Conservation (phyloP, 2,329 filamentous ascomycete genomes). For the Achaetomium macrosporum region DNA sequence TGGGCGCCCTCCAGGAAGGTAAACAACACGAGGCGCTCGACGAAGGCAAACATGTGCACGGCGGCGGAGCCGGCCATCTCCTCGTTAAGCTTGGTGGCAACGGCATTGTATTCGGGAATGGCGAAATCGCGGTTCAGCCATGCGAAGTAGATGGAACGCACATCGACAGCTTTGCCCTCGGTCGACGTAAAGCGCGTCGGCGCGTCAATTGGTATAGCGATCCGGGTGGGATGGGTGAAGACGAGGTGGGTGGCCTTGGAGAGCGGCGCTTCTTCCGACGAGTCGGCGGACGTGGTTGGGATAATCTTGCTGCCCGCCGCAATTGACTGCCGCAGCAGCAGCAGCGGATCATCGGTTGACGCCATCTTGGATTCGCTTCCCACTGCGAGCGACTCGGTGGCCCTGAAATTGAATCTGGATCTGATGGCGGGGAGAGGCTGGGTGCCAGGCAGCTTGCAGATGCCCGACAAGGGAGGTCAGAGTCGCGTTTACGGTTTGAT, state of each 20-base stretch:
- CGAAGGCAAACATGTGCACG: slow-evolving; percentile 85
- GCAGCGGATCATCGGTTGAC: slow-evolving; percentile 65
- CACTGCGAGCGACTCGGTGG: neutral
- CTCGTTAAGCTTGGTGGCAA: slow-evolving; percentile 73
- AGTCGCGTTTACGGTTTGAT: no score
- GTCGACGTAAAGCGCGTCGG: slow-evolving; percentile 85
- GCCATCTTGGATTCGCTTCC: slow-evolving; percentile 44
- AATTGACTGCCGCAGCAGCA: slow-evolving; percentile 79
- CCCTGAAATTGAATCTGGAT: neutral
- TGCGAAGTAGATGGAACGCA: slow-evolving; percentile 93
- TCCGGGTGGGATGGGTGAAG: slow-evolving; percentile 57
- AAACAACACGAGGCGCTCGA: slow-evolving; percentile 84
- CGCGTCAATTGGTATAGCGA: slow-evolving; percentile 62
- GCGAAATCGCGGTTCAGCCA: slow-evolving; percentile 90
- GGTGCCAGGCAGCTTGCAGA: neutral
- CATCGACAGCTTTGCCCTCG: slow-evolving; percentile 62
- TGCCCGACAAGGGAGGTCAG: no score
- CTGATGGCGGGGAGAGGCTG: neutral
- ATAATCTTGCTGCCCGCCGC: slow-evolving; percentile 62
- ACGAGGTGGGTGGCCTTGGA: slow-evolving; percentile 72
- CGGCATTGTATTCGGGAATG: slow-evolving; percentile 86
- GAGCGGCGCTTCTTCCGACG: slow-evolving; percentile 55
- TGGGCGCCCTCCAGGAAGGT: slow-evolving; percentile 89
- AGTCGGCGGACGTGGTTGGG: slow-evolving; percentile 64
- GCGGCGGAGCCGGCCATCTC: slow-evolving; percentile 62